phyloP scores from a whole-genome alignment of 1,284 basidiomycete genomes.

The Sanghuangporus weigelae region DNA sequence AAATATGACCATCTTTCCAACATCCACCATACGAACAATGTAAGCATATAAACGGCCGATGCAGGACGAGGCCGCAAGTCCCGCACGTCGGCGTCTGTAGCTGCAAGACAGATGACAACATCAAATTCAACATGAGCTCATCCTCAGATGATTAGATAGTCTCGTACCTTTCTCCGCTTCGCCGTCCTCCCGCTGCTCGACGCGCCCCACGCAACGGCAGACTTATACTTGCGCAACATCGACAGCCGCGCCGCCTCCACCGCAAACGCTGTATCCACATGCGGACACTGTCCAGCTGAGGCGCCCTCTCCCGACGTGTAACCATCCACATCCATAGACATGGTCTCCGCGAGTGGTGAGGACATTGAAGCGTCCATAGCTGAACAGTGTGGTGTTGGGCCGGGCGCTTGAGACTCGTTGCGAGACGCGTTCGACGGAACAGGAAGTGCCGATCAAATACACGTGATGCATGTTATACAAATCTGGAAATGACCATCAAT shows the following conservation, averaged over 20 bases:
- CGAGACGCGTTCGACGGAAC: not conserved
- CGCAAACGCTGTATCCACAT: conserved; percentile 30
- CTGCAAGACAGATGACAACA: conserved; percentile 32
- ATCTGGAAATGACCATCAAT: not conserved
- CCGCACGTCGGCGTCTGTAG: conserved; percentile 53
- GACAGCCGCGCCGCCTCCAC: conserved; percentile 25
- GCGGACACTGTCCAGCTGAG: conserved; percentile 29
- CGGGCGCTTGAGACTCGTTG: not conserved
- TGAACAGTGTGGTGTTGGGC: not conserved
- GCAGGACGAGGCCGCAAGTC: conserved; percentile 51
- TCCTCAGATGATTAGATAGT: not conserved
- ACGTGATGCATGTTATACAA: not conserved
- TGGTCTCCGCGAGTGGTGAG: not conserved
- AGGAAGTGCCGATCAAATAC: not conserved
- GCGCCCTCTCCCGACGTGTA: not conserved
- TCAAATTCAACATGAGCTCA: not conserved
- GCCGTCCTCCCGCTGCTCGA: conserved; percentile 28
- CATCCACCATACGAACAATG: conserved; percentile 76
- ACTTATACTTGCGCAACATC: conserved; percentile 33
- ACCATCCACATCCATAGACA: not conserved
- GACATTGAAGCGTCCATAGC: conserved; percentile 14
- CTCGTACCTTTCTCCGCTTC: conserved; percentile 41
- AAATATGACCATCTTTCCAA: conserved; percentile 54
- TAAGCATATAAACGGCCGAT: conserved; percentile 75
- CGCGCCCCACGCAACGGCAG: conserved; percentile 36